These are phyloP conservation scores for Fusarium buharicum DNA, from an alignment of 2,329 filamentous ascomycete genomes.

Conservation along the genomic window DNA sequence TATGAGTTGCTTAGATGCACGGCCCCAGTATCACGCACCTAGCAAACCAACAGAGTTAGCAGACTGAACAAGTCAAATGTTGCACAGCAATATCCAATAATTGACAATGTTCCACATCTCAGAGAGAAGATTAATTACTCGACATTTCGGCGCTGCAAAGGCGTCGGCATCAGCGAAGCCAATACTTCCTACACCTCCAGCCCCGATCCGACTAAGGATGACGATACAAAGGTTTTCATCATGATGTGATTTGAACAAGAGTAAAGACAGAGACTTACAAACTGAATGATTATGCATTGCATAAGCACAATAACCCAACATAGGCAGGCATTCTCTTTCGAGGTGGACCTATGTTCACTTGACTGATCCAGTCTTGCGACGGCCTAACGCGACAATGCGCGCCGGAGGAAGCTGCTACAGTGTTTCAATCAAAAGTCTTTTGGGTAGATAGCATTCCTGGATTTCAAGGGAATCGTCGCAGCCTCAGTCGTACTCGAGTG, in stretches of 20 bases:
- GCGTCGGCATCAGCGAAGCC: conserved; percentile 47
- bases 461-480: not conserved
- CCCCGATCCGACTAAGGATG: conserved; percentile 89
- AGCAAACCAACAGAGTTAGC: conserved; percentile 25
- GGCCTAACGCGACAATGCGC: not conserved
- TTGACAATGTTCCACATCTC: conserved; percentile 45
- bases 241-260: conserved; percentile 55
- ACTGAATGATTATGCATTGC: not conserved
- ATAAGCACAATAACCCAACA: not conserved
- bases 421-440: not conserved
- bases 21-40: conserved; percentile 9
- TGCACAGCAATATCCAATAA: not conserved
- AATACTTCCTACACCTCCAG: conserved; percentile 49
- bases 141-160: conserved; percentile 54
- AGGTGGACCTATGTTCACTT: not conserved
- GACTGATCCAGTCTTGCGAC: too few species aligned
- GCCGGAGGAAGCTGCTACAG: too few species aligned
- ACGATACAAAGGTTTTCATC: conserved; percentile 91
- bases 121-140: conserved; percentile 68
- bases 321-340: not conserved
- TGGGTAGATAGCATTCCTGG: not conserved
- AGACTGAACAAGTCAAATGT: conserved; percentile 8
- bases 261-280: conserved; percentile 25
- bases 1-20: not conserved
- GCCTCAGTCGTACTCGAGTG: conserved; percentile 66